Conservation (phyloP, 352 stramenopile species). For the Phytophthora sp. region DNA sequence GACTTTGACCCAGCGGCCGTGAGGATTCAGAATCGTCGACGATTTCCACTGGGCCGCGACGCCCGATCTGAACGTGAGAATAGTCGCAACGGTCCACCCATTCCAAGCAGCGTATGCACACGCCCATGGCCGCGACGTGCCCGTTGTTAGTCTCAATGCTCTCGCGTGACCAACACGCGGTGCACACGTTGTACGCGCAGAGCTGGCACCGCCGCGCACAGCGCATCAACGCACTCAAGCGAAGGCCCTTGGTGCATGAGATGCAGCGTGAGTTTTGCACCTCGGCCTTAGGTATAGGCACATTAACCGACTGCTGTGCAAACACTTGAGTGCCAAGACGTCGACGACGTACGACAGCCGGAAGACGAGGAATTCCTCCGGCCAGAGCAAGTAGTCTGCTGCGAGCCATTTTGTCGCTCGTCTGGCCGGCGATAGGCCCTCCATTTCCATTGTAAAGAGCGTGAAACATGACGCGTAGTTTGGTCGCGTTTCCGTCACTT, state of each 20-base stretch:
- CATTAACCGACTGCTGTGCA: conserved; percentile 13
- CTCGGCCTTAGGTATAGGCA: conserved; percentile 3
- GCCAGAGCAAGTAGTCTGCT: conserved; percentile 36
- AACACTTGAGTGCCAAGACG: conserved; percentile 47
- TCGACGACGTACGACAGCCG: conserved; percentile 40
- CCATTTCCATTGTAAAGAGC: conserved; percentile 14
- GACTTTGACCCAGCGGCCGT: conserved; percentile 20
- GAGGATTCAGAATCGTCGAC: conserved; percentile 34
- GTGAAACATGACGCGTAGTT: conserved; percentile 47
- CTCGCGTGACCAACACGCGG: conserved; percentile 44
- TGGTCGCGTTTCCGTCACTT: conserved; percentile 11
- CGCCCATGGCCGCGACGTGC: conserved; percentile 32
- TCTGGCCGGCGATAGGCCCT: neutral
- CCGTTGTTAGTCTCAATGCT: conserved; percentile 52
- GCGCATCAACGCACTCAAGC: conserved; percentile 35
- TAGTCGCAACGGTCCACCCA: conserved; percentile 52
- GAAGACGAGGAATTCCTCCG: conserved; percentile 33
- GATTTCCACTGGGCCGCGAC: conserved; percentile 25
- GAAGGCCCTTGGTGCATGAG: conserved; percentile 52
- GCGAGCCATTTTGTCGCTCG: conserved; percentile 34
- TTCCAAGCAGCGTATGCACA: conserved; percentile 55
- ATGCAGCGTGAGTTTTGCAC: conserved; percentile 47
- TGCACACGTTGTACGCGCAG: conserved; percentile 57
- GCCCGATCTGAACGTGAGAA: conserved; percentile 34
- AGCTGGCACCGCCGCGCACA: conserved; percentile 41